Conservation (phyloP, 257 asterid genomes). For the Knoxia roxburghii region DNA sequence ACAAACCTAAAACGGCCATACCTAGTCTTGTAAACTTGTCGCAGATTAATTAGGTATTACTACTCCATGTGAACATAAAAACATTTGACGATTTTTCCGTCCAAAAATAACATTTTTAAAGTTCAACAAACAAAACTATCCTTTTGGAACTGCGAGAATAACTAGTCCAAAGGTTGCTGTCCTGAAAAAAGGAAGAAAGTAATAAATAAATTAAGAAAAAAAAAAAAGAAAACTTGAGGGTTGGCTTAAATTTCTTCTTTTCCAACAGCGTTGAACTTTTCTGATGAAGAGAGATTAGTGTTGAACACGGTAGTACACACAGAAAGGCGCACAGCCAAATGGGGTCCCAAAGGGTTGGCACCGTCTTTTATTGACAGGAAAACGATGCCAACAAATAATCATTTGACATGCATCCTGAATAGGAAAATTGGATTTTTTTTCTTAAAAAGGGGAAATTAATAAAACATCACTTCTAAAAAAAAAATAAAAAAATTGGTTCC, state of each 20-base stretch:
- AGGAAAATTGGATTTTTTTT: no score
- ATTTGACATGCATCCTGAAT: no score
- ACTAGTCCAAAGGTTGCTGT: no score
- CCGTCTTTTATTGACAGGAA: constrained; percentile 32
- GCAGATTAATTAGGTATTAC: not conserved
- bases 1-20: constrained; percentile 10
- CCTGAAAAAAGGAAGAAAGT: no score
- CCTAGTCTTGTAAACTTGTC: not conserved
- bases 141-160: no score
- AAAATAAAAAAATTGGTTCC: no score
- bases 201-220: not conserved
- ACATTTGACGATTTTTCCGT: no score
- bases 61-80: no score
- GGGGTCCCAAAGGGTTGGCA: constrained; percentile 33
- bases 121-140: no score
- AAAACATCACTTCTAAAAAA: no score
- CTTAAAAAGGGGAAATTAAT: no score
- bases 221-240: not conserved
- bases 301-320: constrained; percentile 14
- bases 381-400: not conserved
- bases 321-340: not conserved
- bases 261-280: constrained; percentile 14
- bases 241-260: not conserved
- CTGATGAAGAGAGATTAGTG: not conserved
- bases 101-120: no score